Conservation (phyloP, 2,329 filamentous ascomycete genomes). For the Fusarium solani-melongenae region DNA sequence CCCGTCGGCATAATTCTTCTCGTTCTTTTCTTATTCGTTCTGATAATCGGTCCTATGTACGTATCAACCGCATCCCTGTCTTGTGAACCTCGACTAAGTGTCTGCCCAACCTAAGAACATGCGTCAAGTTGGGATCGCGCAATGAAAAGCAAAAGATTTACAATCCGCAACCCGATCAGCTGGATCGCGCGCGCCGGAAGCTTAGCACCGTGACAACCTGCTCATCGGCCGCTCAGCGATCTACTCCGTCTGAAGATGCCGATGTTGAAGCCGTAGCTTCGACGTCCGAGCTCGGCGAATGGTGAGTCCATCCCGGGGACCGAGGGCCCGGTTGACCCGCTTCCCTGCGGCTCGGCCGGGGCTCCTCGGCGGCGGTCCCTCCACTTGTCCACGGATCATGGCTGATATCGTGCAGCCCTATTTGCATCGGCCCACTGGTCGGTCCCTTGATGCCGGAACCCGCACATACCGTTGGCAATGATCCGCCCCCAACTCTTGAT, state of each 20-base stretch:
- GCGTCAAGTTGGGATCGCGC: conserved; percentile 29
- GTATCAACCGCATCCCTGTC: not conserved
- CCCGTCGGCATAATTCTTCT: conserved; percentile 42
- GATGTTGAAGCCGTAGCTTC: conserved; percentile 34
- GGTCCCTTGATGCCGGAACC: conserved; percentile 46
- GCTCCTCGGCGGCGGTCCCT: not conserved
- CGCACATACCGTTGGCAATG: conserved; percentile 22
- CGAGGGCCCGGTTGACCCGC: conserved; percentile 3
- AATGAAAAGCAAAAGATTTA: conserved; percentile 22
- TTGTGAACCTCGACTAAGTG: conserved; percentile 3
- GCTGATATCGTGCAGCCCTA: conserved; percentile 40
- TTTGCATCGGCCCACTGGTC: conserved; percentile 48
- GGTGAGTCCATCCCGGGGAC: conserved; percentile 33
- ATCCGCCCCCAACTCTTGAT: conserved; percentile 31
- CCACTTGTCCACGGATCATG: conserved; percentile 2
- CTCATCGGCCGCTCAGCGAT: conserved; percentile 25
- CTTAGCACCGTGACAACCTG: conserved; percentile 46
- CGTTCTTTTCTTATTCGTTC: conserved; percentile 35
- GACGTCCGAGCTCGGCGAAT: conserved; percentile 39
- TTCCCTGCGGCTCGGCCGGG: conserved; percentile 14
- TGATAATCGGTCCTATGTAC: conserved; percentile 39
- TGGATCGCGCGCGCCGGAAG: conserved; percentile 43
- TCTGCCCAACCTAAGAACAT: conserved; percentile 21
- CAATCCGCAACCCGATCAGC: conserved; percentile 34
- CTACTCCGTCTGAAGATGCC: conserved; percentile 6